phyloP scores from a whole-genome alignment of 257 asterid genomes.

The Ilex aquifolium region DNA sequence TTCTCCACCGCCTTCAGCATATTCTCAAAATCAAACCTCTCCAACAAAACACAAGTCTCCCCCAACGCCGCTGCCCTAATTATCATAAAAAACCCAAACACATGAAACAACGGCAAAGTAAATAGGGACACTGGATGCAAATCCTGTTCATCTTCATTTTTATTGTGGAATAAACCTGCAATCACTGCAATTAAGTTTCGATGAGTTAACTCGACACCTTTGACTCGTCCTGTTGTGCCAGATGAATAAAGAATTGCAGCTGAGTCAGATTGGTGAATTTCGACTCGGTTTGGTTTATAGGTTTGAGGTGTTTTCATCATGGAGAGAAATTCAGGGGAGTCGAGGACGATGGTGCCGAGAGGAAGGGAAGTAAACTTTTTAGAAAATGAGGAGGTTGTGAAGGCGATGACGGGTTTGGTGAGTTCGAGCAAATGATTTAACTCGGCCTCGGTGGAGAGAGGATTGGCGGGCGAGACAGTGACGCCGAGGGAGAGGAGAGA shows the following conservation, averaged over 20 bases:
- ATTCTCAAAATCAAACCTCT: slow-evolving; percentile 58
- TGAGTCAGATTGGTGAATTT: slow-evolving; percentile 41
- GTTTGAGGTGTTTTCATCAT: slow-evolving; percentile 27
- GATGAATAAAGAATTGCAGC: slow-evolving; percentile 88
- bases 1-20: slow-evolving; percentile 70
- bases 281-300: slow-evolving; percentile 8
- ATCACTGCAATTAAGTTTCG: slow-evolving; percentile 54
- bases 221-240: slow-evolving; percentile 80
- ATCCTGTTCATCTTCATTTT: not conserved
- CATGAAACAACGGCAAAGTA: slow-evolving; percentile 78
- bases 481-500: slow-evolving; percentile 70
- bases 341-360: slow-evolving; percentile 31
- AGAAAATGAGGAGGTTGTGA: slow-evolving; percentile 36
- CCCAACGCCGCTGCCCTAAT: slow-evolving; percentile 62
- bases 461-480: slow-evolving; percentile 75
- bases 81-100: slow-evolving; percentile 76
- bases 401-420: slow-evolving; percentile 49
- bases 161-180: slow-evolving; percentile 34
- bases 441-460: slow-evolving; percentile 58
- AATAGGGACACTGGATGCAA: slow-evolving; percentile 34
- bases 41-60: slow-evolving; percentile 52
- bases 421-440: slow-evolving; percentile 49
- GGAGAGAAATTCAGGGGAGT: slow-evolving; percentile 40
- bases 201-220: slow-evolving; percentile 77
- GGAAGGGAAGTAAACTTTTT: slow-evolving; percentile 38